Percentiles rank a stretch among this genome's conserved stretches.
Conservation (phyloP, 345 rosid genomes). For the Firmiana major region DNA sequence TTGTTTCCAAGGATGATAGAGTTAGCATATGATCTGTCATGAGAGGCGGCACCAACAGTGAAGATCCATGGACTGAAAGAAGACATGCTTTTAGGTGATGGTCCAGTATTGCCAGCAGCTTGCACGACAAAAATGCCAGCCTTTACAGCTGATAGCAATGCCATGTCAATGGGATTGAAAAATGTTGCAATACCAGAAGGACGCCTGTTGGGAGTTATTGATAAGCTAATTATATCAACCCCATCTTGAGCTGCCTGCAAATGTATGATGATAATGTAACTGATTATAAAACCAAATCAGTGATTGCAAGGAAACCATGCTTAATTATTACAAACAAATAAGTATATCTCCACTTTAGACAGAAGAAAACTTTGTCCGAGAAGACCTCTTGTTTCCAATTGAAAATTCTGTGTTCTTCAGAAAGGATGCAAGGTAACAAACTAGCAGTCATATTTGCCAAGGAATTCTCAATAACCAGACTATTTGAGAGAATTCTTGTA, state of each 20-base stretch:
- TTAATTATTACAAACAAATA: neutral
- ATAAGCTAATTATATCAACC: constrained; percentile 87
- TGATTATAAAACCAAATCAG: neutral
- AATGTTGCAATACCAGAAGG: constrained; percentile 92
- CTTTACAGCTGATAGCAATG: constrained; percentile 82
- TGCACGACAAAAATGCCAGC: constrained; percentile 93
- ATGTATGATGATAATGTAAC: constrained; percentile 8
- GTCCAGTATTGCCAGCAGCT: constrained; percentile 99
- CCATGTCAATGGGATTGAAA: constrained; percentile 97
- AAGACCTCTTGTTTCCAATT: neutral
- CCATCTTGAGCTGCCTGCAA: constrained; percentile 98
- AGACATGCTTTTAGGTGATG: constrained; percentile 90
- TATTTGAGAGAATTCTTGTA: neutral
- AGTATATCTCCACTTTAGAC: neutral
- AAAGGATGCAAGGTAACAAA: neutral
- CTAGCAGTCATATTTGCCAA: neutral
- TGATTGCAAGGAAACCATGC: neutral
- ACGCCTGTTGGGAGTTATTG: constrained; percentile 91
- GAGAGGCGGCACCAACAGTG: constrained; percentile 92
- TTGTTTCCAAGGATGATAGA: constrained; percentile 78
- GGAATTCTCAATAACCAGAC: neutral
- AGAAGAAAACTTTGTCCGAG: neutral
- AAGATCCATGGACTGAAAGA: constrained; percentile 99
- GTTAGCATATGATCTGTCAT: constrained; percentile 71
- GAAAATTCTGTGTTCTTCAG: neutral